Conservation (phyloP, 768 basidiomycete species). For the Tremella fuciformis region DNA sequence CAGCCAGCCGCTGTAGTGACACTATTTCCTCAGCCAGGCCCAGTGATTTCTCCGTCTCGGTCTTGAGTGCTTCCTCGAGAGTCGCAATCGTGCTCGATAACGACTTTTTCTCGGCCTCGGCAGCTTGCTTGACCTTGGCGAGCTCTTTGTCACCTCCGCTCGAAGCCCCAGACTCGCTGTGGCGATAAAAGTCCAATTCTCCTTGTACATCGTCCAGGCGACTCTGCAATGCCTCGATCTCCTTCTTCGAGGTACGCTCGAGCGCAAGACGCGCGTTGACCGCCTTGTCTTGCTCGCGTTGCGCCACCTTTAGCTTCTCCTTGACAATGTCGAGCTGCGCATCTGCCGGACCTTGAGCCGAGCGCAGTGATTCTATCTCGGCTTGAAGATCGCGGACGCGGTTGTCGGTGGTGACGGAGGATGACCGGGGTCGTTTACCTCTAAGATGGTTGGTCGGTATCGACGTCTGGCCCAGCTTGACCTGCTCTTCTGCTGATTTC, state of each 20-base stretch:
- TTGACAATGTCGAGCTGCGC: slow-evolving; percentile 37
- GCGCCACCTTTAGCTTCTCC: slow-evolving; percentile 28
- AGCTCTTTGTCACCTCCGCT: slow-evolving; percentile 20
- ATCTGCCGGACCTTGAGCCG: slow-evolving; percentile 18
- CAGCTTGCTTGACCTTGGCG: slow-evolving; percentile 35
- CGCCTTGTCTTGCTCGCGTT: slow-evolving; percentile 40
- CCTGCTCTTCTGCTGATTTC: background rate
- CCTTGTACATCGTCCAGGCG: slow-evolving; percentile 44
- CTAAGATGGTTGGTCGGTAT: slow-evolving; percentile 7
- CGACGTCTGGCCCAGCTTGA: slow-evolving; percentile 4
- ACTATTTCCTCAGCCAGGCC: slow-evolving; percentile 8
- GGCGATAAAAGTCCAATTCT: slow-evolving; percentile 42
- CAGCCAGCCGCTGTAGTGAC: slow-evolving; percentile 2
- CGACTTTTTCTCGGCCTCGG: slow-evolving; percentile 23
- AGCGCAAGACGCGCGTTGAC: slow-evolving; percentile 49
- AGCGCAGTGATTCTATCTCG: slow-evolving; percentile 27
- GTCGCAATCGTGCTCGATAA: slow-evolving; percentile 23
- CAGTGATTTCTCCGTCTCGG: slow-evolving; percentile 16
- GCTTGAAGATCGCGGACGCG: slow-evolving; percentile 30
- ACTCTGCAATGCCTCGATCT: slow-evolving; percentile 35
- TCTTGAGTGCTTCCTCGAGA: slow-evolving; percentile 26
- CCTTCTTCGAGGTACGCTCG: slow-evolving; percentile 35
- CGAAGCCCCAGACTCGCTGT: slow-evolving; percentile 13
- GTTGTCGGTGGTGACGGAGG: slow-evolving; percentile 12
- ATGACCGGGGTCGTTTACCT: slow-evolving; percentile 16